Conservation (phyloP, 306 rosid genomes). For the Dryas octopetala region DNA sequence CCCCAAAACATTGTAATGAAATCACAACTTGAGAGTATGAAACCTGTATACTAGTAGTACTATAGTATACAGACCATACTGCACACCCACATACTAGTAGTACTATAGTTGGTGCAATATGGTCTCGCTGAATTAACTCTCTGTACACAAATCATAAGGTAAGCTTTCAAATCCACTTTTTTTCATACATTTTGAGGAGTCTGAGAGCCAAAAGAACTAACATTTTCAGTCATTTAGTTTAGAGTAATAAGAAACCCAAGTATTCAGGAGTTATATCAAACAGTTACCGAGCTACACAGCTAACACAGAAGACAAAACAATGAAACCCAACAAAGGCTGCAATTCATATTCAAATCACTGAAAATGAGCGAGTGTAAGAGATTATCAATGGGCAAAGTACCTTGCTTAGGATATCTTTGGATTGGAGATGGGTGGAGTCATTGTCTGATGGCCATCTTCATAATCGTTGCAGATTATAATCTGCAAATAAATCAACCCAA, state of each 20-base stretch:
- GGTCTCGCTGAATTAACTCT: background rate
- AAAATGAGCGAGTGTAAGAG: background rate
- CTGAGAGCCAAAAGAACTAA: too few species aligned
- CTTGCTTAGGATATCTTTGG: slow-evolving; percentile 37
- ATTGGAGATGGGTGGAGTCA: slow-evolving; percentile 33
- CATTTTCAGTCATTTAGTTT: too few species aligned
- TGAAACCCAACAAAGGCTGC: background rate
- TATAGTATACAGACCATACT: too few species aligned
- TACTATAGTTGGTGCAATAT: too few species aligned
- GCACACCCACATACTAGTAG: too few species aligned
- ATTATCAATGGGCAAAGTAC: slow-evolving; percentile 31
- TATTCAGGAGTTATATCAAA: slow-evolving; percentile 21
- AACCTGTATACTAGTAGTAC: background rate
- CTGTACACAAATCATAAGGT: too few species aligned
- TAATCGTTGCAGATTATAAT: too few species aligned
- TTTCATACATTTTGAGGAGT: background rate
- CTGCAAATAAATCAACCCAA: too few species aligned
- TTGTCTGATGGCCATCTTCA: slow-evolving; percentile 24
- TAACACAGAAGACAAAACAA: background rate
- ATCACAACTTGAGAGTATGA: background rate
- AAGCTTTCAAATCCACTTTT: background rate
- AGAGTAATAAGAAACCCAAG: too few species aligned
- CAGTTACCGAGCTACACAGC: slow-evolving; percentile 16
- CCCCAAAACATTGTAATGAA: background rate
- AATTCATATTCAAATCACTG: slow-evolving; percentile 1